phyloP scores from a whole-genome alignment of 495 filamentous ascomycete species.

The Lentithecium fluviatile region DNA sequence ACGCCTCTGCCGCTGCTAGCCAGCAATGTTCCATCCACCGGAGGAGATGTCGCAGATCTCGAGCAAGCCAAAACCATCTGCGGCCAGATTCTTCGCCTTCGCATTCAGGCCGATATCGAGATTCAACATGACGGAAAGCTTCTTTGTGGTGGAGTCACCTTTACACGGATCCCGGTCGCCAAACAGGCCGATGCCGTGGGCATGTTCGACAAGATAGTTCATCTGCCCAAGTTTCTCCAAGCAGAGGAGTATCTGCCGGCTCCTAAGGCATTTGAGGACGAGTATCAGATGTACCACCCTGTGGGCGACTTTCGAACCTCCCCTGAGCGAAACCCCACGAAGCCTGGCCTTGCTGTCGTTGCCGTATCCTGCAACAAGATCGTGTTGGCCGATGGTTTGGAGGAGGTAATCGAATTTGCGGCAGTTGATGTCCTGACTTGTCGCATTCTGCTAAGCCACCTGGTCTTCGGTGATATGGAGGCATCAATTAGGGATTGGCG shows the following conservation, averaged over 20 bases:
- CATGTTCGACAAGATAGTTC: slow-evolving; percentile 12
- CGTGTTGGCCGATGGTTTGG: slow-evolving; percentile 1
- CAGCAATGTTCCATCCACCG: not conserved
- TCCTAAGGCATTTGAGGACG: slow-evolving; percentile 13
- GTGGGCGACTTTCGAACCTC: slow-evolving; percentile 21
- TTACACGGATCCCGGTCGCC: slow-evolving; percentile 5
- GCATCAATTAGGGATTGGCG: slow-evolving; percentile 43
- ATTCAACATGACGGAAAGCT: slow-evolving; percentile 18
- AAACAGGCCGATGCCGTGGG: slow-evolving; percentile 10
- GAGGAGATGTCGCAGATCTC: slow-evolving; percentile 3
- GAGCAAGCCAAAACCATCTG: slow-evolving; percentile 8
- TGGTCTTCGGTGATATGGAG: slow-evolving; percentile 42
- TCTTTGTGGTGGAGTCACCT: slow-evolving; percentile 3
- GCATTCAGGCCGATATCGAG: slow-evolving; percentile 12
- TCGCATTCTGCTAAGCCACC: slow-evolving; percentile 48
- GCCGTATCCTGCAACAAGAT: slow-evolving; percentile 26
- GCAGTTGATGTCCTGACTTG: slow-evolving; percentile 52
- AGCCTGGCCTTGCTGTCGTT: not conserved
- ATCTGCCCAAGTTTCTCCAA: slow-evolving; percentile 21
- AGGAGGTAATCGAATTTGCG: slow-evolving; percentile 28
- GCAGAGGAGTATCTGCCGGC: slow-evolving; percentile 21
- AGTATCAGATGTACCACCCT: slow-evolving; percentile 3
- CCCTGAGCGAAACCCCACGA: not conserved
- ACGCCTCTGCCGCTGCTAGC: not conserved
- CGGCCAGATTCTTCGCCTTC: slow-evolving; percentile 14